These are phyloP conservation scores for Gyromitra esculenta DNA, from an alignment of 2,329 filamentous ascomycete genomes.

Conservation along the genomic window DNA sequence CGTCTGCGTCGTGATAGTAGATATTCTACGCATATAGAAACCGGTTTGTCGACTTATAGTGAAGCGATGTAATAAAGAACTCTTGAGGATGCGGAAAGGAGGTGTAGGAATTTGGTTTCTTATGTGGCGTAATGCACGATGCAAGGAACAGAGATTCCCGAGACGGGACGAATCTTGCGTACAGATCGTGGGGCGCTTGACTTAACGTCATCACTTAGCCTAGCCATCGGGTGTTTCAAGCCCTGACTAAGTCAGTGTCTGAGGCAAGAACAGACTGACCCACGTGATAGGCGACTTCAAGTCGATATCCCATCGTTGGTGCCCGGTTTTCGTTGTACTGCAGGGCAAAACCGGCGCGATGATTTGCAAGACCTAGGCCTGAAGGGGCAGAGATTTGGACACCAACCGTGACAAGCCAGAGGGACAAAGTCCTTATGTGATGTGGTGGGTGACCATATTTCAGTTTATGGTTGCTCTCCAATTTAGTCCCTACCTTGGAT, in stretches of 20 bases:
- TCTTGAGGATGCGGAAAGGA: neutral
- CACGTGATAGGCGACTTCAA: no score
- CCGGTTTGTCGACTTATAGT: neutral
- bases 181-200: slow-evolving; percentile 17
- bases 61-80: neutral
- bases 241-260: neutral
- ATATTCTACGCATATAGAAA: slow-evolving; percentile 11
- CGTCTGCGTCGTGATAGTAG: neutral
- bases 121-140: slow-evolving; percentile 13
- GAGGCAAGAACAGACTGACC: no score
- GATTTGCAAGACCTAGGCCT: no score
- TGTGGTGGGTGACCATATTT: no score
- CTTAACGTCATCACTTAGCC: slow-evolving; percentile 26
- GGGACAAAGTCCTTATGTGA: no score
- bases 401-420: no score
- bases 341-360: no score
- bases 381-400: no score
- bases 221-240: slow-evolving; percentile 2
- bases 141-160: slow-evolving; percentile 21
- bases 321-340: no score
- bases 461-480: no score
- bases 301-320: no score
- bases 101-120: neutral
- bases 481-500: no score
- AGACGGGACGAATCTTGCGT: slow-evolving; percentile 21